These are phyloP conservation scores for Streptanthus diversifolius DNA, from an alignment of 345 rosid species.

Conservation along the genomic window DNA sequence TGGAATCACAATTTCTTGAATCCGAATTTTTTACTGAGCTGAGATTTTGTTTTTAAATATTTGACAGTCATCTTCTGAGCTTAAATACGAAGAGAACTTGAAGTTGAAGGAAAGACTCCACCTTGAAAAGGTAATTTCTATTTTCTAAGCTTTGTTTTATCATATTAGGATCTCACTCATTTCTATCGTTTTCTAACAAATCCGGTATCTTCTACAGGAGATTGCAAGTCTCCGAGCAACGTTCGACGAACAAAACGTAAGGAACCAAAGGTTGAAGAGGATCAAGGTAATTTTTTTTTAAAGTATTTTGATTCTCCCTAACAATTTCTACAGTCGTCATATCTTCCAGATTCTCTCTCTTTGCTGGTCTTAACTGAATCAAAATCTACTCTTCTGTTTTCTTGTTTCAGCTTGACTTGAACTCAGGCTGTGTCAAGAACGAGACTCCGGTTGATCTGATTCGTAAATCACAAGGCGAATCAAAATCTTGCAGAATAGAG, in stretches of 20 bases:
- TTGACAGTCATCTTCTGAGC: slow-evolving; percentile 74
- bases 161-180: neutral
- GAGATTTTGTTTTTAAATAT: neutral
- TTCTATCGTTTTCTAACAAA: neutral
- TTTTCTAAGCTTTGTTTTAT: neutral
- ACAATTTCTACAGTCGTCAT: neutral
- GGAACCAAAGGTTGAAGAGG: slow-evolving; percentile 65
- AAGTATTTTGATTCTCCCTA: neutral
- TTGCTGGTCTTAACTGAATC: neutral
- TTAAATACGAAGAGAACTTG: slow-evolving; percentile 55
- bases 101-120: slow-evolving; percentile 54
- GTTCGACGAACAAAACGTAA: slow-evolving; percentile 43
- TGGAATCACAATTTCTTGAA: neutral
- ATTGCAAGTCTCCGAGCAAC: slow-evolving; percentile 51
- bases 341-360: neutral
- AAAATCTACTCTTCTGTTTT: neutral
- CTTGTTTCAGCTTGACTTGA: slow-evolving; percentile 45
- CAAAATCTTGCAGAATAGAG: slow-evolving; percentile 26
- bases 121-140: slow-evolving; percentile 49
- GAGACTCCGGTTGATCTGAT: neutral
- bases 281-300: slow-evolving; percentile 55
- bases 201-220: slow-evolving; percentile 45
- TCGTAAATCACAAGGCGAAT: neutral
- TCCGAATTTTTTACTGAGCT: neutral
- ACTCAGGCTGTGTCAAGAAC: slow-evolving; percentile 17